Evolutionary conservation across 1,284 basidiomycete species (phyloP).

Genomic region (Irpex lacteus): DNA sequence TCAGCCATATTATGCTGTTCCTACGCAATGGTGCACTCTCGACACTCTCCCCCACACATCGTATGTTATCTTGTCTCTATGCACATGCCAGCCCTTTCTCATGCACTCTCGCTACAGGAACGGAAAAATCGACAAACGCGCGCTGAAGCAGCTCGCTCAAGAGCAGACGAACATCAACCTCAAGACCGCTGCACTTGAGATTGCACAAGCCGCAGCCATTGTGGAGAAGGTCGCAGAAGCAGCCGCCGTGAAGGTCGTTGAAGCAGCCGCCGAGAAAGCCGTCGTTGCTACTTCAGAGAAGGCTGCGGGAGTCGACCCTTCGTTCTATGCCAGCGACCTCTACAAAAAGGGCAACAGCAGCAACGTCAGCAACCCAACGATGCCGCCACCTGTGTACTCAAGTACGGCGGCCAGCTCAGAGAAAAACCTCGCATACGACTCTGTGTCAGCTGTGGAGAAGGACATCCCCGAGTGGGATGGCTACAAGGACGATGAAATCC

Average conservation of each 20-base stretch:
- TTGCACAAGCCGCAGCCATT: conserved; percentile 17
- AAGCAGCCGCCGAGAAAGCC: conserved; percentile 1
- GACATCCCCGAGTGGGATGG: conserved; percentile 43
- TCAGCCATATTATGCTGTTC: conserved; percentile 61
- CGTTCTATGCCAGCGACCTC: conserved; percentile 22
- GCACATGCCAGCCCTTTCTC: not conserved
- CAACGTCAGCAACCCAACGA: conserved; percentile 9
- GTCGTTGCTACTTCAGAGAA: conserved; percentile 4
- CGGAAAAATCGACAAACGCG: conserved; percentile 51
- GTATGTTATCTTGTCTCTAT: conserved; percentile 25
- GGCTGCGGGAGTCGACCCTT: conserved; percentile 10
- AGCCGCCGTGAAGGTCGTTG: not conserved
- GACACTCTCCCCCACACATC: conserved; percentile 47
- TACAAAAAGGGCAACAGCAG: conserved; percentile 17
- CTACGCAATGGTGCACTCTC: conserved; percentile 41
- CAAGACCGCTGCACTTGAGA: conserved; percentile 13
- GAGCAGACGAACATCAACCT: conserved; percentile 18
- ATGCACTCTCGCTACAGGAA: conserved; percentile 18
- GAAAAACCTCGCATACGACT: conserved; percentile 14
- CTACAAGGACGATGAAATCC: conserved; percentile 47
- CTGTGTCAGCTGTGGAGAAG: conserved; percentile 20
- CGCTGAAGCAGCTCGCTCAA: conserved; percentile 42
- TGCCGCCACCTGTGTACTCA: conserved; percentile 20
- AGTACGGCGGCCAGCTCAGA: conserved; percentile 17
- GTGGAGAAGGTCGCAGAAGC: conserved; percentile 12